Evolutionary conservation across 1,284 basidiomycete genomes (phyloP), one percentile per base, ranked within the genome.

Genomic region (Vanrija humicola): DNA sequence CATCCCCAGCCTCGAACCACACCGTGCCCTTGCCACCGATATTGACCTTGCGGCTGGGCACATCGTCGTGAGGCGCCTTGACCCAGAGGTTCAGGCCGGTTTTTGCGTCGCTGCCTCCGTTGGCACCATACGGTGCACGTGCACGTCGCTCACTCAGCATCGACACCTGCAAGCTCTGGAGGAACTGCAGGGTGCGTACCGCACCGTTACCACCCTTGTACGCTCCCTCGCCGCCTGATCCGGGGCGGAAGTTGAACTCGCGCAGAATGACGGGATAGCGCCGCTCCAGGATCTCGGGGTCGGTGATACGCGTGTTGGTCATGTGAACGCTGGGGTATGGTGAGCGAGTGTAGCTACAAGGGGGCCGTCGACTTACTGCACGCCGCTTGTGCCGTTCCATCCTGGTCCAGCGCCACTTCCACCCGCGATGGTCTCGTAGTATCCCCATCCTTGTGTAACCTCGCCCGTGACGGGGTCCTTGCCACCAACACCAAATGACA

Each of bases 251-350:
- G 15, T 86, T 86, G 74, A 96, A 97, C 64, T 84, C 72, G 66
- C 89, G 87, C 23, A 96, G 70, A 63, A 96, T 79, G 12, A 96
- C 87, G 1, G 93, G 92, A 71, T 92, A 93, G 38, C 67, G 58
- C 54, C 56, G 56, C 49, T 71, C 69, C 21, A 67, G 46, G 64
- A 60, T 68, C 64, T 48, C 92, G 84, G 45, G 91, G 82, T 76
- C 94, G 18, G 90, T 89, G 61, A 91, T 92, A 15, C 89, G 84
- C 16, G 92, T 95, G 76, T 96, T 96, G 5, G 93, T 96, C 75
- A 96, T 96, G 70, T 94, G 90, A 5, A 2, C 86, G 89, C 67
- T 38, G 43, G 29, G n/a, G 7, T 2, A 4, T 26, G 5, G 29
- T 23, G 45, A 47, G 14, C 50, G 40, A 64, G 63, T 2, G 62